A percentile compares a stretch with the other conserved stretches of the same genome.
Evolutionary conservation across 202 grass and related monocot species (phyloP).

Genomic region (Carex arenaria): DNA sequence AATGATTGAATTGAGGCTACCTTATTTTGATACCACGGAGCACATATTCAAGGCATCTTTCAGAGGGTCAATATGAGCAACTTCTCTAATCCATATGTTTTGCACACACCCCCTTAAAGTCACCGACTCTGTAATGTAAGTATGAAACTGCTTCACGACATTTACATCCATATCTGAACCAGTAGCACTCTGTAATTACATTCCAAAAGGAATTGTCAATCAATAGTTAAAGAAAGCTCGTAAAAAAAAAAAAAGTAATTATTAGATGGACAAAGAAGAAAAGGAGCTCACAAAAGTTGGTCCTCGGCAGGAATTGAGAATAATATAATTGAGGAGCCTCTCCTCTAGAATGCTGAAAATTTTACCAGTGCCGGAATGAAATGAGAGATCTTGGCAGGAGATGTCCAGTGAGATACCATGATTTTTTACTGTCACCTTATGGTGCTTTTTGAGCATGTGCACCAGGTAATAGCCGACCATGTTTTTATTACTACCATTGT

Average conservation of each 20-base stretch:
- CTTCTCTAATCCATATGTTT: slow-evolving; percentile 59
- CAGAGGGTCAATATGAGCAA: slow-evolving; percentile 51
- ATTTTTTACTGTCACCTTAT: slow-evolving; percentile 48
- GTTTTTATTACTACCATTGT: slow-evolving; percentile 20
- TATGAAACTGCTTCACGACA: slow-evolving; percentile 24
- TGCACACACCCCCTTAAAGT: slow-evolving; percentile 27
- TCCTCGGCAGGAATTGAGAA: slow-evolving; percentile 58
- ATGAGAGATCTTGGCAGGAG: slow-evolving; percentile 48
- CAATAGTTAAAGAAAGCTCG: slow-evolving; percentile 9
- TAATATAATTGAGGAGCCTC: slow-evolving; percentile 58
- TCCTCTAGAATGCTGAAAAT: slow-evolving; percentile 58
- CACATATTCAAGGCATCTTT: slow-evolving; percentile 56
- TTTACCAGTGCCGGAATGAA: slow-evolving; percentile 42
- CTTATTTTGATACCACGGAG: slow-evolving; percentile 29
- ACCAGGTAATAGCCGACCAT: slow-evolving; percentile 48
- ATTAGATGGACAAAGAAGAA: slow-evolving; percentile 21
- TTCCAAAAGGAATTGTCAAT: slow-evolving; percentile 25
- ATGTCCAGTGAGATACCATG: slow-evolving; percentile 55
- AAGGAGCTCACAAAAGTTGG: slow-evolving; percentile 58
- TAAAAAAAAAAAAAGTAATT: slow-evolving; percentile 17
- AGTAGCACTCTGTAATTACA: slow-evolving; percentile 48
- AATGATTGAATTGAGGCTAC: slow-evolving; percentile 23
- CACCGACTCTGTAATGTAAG: slow-evolving; percentile 25
- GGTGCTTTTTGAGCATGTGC: slow-evolving; percentile 67
- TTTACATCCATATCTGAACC: slow-evolving; percentile 32